Evolutionary conservation across 176 grass and related monocot genomes (phyloP), one percentile per base, ranked within the genome.

Genomic region (Otatea glauca): DNA sequence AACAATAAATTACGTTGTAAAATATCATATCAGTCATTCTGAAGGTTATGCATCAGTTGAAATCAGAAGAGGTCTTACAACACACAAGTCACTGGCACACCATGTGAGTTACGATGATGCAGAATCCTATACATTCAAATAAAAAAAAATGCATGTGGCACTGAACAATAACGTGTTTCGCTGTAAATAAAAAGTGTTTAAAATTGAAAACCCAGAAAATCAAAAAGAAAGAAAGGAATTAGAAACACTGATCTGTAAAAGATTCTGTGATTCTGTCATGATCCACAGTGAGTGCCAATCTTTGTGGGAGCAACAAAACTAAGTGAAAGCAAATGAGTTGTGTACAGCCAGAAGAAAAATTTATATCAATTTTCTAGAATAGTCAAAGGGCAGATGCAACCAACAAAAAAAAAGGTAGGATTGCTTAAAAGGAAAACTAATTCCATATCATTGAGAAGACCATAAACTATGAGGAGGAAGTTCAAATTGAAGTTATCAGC

Each of bases 231-330:
- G 47, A 42, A 20, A 21, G 11, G 42, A 80, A 80, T 21, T 78
- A 66, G 58, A 88, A 84, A 66, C 29, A 16, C 4, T 55, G 2
- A 74, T 80, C 54, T 39, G 27, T 59, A 17, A 60, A 84, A 70
- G 7, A 89, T 58, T 16, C 6, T 29, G 5, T 61, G 15, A 89
- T 58, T 7, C 42, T 29, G 3, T 61, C 55, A 77, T 42, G 14
- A 51, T 12, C 41, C 35, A 75, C 0, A 4, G 15, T 24, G 32
- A 79, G 34, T 24, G 25, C 8, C 25, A 25, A 73, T 58, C 38
- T 56, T 79, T 41, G 24, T 48, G 7, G 67, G 48, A 65, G 24
- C 68, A 56, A 64, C 34, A 72, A 44, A 88, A 68, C 17, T 17
- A 72, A 75, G 14, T 43, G 39, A n/a, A 55, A 27, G 15, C 18